A percentile compares a stretch with the other conserved stretches of the same genome.
Evolutionary conservation across 805 yeast genomes (phyloP).

Genomic region (Metschnikowia lochheadii): DNA sequence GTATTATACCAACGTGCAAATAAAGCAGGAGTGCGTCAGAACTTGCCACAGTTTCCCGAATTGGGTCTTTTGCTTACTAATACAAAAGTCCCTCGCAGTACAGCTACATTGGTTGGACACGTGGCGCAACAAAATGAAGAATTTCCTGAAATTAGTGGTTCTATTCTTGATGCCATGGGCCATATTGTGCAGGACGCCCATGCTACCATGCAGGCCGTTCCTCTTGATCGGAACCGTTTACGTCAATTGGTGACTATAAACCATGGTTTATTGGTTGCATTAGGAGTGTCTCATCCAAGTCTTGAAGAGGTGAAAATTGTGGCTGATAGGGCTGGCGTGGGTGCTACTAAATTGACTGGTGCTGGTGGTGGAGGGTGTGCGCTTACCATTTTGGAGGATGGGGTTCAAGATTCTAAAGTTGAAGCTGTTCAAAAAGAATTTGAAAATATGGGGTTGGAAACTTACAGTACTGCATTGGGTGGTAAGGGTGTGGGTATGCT

Average conservation of each 20-base stretch:
- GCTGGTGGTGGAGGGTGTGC: conserved; percentile 99
- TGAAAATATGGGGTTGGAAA: conserved; percentile 54
- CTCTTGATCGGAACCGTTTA: conserved; percentile 44
- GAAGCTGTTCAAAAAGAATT: conserved; percentile 36
- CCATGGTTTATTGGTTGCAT: conserved; percentile 78
- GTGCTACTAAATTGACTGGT: conserved; percentile 92
- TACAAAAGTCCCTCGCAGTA: conserved; percentile 81
- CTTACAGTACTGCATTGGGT: conserved; percentile 78
- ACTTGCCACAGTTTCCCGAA: conserved; percentile 71
- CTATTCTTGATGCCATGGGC: conserved; percentile 74
- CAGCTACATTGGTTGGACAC: conserved; percentile 75
- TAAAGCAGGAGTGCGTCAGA: conserved; percentile 56
- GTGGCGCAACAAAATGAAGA: conserved; percentile 56
- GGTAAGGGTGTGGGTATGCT: conserved; percentile 81
- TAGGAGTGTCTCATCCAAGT: conserved; percentile 93
- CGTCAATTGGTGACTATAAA: conserved; percentile 70
- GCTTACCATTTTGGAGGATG: conserved; percentile 66
- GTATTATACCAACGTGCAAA: conserved; percentile 77
- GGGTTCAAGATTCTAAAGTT: conserved; percentile 30
- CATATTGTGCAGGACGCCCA: conserved; percentile 70
- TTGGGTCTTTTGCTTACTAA: conserved; percentile 74
- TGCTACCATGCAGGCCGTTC: conserved; percentile 52
- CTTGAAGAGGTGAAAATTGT: conserved; percentile 68
- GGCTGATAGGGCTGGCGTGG: conserved; percentile 62
- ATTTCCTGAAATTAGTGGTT: conserved; percentile 51